These are phyloP conservation scores for Jamesozyma lodderae DNA, from an alignment of 805 yeast genomes.

Conservation along the genomic window DNA sequence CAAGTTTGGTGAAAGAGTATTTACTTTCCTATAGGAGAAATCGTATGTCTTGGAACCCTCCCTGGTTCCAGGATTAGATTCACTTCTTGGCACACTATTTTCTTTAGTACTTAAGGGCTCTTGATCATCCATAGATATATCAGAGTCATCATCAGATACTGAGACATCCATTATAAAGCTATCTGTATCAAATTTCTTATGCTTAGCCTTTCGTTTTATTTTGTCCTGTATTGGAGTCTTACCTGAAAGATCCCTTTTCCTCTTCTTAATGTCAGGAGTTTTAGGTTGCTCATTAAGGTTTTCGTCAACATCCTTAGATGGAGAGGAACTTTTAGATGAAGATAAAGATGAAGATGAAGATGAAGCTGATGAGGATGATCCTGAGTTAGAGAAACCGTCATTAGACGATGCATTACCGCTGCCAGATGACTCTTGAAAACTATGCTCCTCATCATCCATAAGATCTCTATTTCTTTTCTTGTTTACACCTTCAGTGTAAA, in stretches of 20 bases:
- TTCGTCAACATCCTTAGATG: neutral
- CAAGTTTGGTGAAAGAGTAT: constrained; percentile 27
- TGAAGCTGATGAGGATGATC: no score
- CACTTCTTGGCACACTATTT: neutral
- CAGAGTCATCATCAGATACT: constrained; percentile 11
- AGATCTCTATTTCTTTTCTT: constrained; percentile 5
- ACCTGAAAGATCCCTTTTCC: constrained; percentile 7
- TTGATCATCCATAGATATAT: neutral
- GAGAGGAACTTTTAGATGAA: constrained; percentile 1
- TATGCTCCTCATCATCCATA: constrained; percentile 4
- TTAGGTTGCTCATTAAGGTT: constrained; percentile 10
- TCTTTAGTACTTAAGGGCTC: neutral
- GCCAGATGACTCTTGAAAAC: no score
- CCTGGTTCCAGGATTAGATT: no score
- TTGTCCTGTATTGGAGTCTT: constrained; percentile 20
- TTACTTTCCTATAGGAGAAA: constrained; percentile 21
- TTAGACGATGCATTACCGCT: constrained; percentile 3
- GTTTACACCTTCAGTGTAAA: neutral
- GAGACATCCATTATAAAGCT: constrained; percentile 12
- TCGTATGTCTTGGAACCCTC: no score
- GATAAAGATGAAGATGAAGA: constrained; percentile 2
- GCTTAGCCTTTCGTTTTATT: constrained; percentile 20
- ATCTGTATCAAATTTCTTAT: constrained; percentile 15
- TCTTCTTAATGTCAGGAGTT: neutral
- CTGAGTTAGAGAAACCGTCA: no score